A percentile compares a stretch with the other conserved stretches of the same genome.
phyloP scores from a whole-genome alignment of 768 basidiomycete genomes.

The Amanita subjunquillea region DNA sequence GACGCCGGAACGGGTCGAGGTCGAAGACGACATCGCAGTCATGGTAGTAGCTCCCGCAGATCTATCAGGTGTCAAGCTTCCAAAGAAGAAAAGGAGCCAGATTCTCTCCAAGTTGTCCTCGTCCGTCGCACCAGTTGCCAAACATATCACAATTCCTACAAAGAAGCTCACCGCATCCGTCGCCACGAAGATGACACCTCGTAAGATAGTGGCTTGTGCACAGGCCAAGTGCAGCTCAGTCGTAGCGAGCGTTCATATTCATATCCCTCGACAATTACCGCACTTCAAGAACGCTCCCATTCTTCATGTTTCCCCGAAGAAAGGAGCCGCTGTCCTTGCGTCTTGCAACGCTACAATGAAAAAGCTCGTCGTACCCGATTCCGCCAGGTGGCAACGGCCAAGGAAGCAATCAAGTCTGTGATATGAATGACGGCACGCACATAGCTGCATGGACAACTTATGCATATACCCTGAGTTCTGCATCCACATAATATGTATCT shows the following conservation, averaged over 20 bases:
- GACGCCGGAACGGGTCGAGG: not conserved
- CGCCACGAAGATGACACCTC: not conserved
- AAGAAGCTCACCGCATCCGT: not conserved
- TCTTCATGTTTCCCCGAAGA: not conserved
- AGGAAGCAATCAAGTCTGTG: not conserved
- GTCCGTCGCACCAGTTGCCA: conserved; percentile 3
- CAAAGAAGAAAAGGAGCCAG: not conserved
- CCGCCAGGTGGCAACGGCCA: not conserved
- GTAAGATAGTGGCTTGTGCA: not conserved
- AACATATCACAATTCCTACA: not conserved
- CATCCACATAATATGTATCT: not conserved
- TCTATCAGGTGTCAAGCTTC: not conserved
- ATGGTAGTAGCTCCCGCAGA: not conserved
- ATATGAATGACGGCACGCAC: not conserved
- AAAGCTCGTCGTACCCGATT: not conserved
- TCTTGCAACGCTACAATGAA: not conserved
- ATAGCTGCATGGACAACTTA: not conserved
- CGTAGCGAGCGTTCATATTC: not conserved
- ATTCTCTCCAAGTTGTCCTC: not conserved
- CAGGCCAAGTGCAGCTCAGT: not conserved
- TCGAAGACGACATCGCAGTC: not conserved
- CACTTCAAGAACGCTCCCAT: not conserved
- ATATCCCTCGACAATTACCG: not conserved
- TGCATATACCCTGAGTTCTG: not conserved
- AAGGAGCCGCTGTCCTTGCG: not conserved